Evolutionary conservation across 768 basidiomycete genomes (phyloP).

Genomic region (Boletus tomentosulus): DNA sequence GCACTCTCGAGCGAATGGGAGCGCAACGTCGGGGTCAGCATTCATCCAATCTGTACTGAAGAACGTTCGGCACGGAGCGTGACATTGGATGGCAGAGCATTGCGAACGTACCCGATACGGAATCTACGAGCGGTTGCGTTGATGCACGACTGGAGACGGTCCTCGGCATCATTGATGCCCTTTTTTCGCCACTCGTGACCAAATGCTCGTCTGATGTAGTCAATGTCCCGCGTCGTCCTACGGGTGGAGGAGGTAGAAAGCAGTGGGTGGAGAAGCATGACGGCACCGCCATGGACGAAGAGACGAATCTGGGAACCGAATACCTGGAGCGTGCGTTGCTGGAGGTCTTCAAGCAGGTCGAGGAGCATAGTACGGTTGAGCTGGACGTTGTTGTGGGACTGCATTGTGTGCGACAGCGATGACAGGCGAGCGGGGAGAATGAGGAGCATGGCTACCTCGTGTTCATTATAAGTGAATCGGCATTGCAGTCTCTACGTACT

Average conservation of each 20-base stretch:
- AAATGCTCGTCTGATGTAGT: conserved; percentile 63
- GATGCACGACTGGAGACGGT: conserved; percentile 55
- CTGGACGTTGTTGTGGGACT: conserved; percentile 33
- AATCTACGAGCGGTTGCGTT: conserved; percentile 47
- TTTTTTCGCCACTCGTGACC: conserved; percentile 46
- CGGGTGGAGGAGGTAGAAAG: conserved; percentile 39
- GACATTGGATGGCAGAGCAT: neutral
- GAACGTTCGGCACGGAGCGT: neutral
- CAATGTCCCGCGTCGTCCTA: conserved; percentile 60
- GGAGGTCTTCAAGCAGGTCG: conserved; percentile 48
- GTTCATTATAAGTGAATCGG: conserved; percentile 2
- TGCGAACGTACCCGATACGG: conserved; percentile 40
- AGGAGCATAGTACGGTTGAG: conserved; percentile 35
- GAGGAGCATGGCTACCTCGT: conserved; percentile 1
- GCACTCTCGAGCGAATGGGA: conserved; percentile 63
- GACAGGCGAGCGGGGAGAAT: neutral
- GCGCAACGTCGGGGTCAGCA: conserved; percentile 64
- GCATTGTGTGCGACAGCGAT: conserved; percentile 13
- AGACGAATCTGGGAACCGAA: conserved; percentile 56
- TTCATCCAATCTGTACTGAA: conserved; percentile 67
- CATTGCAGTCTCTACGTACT: neutral
- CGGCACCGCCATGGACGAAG: conserved; percentile 69
- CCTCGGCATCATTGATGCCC: conserved; percentile 49
- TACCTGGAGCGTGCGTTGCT: conserved; percentile 39
- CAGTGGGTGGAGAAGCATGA: conserved; percentile 62